Evolutionary conservation across 352 stramenopile genomes (phyloP), one percentile per base, ranked within the genome.

Genomic region (Phytophthora fragariaefolia): DNA sequence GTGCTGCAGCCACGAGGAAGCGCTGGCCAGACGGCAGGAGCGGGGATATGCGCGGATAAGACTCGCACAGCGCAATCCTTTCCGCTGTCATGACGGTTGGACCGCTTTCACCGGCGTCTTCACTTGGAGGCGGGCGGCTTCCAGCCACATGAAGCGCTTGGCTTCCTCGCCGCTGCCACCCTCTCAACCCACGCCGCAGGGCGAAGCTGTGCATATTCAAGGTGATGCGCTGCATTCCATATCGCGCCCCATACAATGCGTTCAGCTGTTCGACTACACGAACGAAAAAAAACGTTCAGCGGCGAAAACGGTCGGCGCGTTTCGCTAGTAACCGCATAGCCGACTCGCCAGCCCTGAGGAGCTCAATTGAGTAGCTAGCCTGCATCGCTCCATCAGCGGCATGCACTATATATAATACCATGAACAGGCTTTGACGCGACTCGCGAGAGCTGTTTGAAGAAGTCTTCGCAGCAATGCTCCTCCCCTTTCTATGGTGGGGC

Each of bases 41-140:
- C 54, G 58, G 45, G 30, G 54, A 53, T 66, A 45, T 58, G 23
- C 30, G 42, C 27, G 36, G 53, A 70, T 69, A 56, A 63, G 61
- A 64, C 17, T n/a, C 61, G 17, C 22, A 43, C 26, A 30, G 18
- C 34, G 34, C 34, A n/a, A 43, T 54, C 43, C 24, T 65, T 59
- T 59, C 12, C 27, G 23, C 34, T 42, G 28, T 32, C 17, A 24
- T n/a, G n/a, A n/a, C n/a, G n/a, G n/a, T n/a, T n/a, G n/a, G n/a
- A n/a, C n/a, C n/a, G n/a, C n/a, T n/a, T n/a, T n/a, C n/a, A n/a
- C n/a, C n/a, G n/a, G n/a, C n/a, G n/a, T n/a, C n/a, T n/a, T n/a
- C n/a, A n/a, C n/a, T n/a, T n/a, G n/a, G n/a, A n/a, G n/a, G n/a
- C n/a, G n/a, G n/a, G n/a, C n/a, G 13, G 17, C 34, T 42, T n/a